These are phyloP conservation scores for Aspergillus chevalieri DNA, from an alignment of 2,329 filamentous ascomycete genomes.

Conservation along the genomic window DNA sequence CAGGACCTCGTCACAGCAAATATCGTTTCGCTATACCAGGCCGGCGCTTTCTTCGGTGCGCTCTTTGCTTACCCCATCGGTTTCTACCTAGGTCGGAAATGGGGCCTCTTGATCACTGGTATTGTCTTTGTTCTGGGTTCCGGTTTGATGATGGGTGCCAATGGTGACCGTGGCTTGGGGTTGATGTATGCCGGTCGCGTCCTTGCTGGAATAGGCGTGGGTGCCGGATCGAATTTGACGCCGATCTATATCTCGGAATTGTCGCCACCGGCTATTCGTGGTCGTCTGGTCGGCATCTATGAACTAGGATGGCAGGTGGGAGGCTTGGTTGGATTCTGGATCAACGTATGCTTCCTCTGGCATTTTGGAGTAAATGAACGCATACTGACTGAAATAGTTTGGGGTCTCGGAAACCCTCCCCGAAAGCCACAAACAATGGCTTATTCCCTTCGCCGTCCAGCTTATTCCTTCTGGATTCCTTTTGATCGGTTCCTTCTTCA, in stretches of 20 bases:
- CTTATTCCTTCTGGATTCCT: slow-evolving; percentile 29
- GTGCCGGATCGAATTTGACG: slow-evolving; percentile 51
- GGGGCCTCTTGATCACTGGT: slow-evolving; percentile 56
- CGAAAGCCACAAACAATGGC: slow-evolving; percentile 24
- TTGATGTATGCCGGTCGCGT: slow-evolving; percentile 54
- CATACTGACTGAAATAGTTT: slow-evolving; percentile 33
- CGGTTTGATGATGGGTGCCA: slow-evolving; percentile 65
- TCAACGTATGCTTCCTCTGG: slow-evolving; percentile 29
- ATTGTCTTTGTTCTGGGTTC: slow-evolving; percentile 64
- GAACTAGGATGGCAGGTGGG: slow-evolving; percentile 52
- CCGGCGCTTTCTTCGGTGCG: slow-evolving; percentile 77
- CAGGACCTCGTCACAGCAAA: slow-evolving; percentile 60
- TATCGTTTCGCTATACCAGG: slow-evolving; percentile 76
- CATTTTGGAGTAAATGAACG: slow-evolving; percentile 9
- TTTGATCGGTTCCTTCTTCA: slow-evolving; percentile 53
- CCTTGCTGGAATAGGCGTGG: slow-evolving; percentile 52
- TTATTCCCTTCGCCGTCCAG: slow-evolving; percentile 30
- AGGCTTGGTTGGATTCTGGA: slow-evolving; percentile 48
- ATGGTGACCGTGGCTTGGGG: slow-evolving; percentile 56
- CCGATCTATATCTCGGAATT: slow-evolving; percentile 58
- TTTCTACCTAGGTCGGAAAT: slow-evolving; percentile 62
- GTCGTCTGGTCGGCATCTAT: slow-evolving; percentile 54
- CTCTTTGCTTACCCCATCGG: slow-evolving; percentile 60
- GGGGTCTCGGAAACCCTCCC: slow-evolving; percentile 40
- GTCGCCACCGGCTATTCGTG: slow-evolving; percentile 53